These are phyloP conservation scores for Hyphodiscus sp. DNA, from an alignment of 2,329 filamentous ascomycete genomes.

Conservation along the genomic window DNA sequence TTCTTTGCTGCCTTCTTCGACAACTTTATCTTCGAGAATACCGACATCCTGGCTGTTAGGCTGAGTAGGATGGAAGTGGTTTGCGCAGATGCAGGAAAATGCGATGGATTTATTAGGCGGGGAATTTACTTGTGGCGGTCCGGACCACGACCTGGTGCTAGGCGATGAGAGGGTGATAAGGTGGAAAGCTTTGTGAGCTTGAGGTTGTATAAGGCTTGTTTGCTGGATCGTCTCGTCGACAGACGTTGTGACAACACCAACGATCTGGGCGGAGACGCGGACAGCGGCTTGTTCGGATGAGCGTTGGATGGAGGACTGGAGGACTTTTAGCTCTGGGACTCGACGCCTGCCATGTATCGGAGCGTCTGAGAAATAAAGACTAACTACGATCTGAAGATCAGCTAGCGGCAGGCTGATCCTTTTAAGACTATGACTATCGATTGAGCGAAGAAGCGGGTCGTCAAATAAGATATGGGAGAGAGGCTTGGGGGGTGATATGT, in stretches of 20 bases:
- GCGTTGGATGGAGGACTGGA: neutral
- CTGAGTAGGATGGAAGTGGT: neutral
- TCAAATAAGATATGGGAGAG: too few species aligned
- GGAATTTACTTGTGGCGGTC: neutral
- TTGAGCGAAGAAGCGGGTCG: too few species aligned
- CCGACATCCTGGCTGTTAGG: conserved; percentile 40
- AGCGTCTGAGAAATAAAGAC: too few species aligned
- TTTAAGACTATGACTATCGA: too few species aligned
- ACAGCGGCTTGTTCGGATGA: neutral
- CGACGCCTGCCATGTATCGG: too few species aligned
- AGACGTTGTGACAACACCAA: neutral
- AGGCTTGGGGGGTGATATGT: too few species aligned
- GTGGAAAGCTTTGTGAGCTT: too few species aligned
- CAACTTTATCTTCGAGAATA: conserved; percentile 48
- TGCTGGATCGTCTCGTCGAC: neutral
- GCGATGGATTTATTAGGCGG: neutral
- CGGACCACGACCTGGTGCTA: neutral
- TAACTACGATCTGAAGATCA: too few species aligned
- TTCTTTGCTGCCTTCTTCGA: conserved; percentile 51
- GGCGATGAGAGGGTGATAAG: too few species aligned
- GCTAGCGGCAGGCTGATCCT: too few species aligned
- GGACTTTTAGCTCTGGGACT: too few species aligned
- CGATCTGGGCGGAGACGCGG: neutral
- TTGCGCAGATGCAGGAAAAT: neutral
- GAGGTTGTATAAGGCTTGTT: neutral